Evolutionary conservation across 2,329 filamentous ascomycete species (phyloP), one percentile per base, ranked within the genome.

Genomic region (Calonectria pseudoreteaudii): DNA sequence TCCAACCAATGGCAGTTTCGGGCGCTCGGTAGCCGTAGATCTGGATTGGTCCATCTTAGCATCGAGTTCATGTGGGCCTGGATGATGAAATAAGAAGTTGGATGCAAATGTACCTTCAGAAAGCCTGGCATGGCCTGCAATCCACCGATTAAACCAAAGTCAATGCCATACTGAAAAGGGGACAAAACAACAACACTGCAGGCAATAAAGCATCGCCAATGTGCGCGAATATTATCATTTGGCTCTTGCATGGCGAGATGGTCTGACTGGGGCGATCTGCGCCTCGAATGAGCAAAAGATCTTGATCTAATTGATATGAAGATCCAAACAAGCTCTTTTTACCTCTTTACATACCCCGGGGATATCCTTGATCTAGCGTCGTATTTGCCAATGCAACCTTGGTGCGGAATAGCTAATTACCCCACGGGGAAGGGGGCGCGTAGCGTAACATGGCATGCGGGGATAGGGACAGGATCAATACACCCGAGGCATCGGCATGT

Each of bases 101-200:
- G 6, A 30, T 18, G 30, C 23, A 56, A 50, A 34, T 3, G 7
- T 18, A 77, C 77, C 66, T 75, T 74, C 14, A 79, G 58, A 23
- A 79, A 79, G 0, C 77, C 77, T 20, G 77, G 77, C 77, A 79
- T 79, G 1, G 77, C 77, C 49, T 79, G 77, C 0, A 79, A 50
- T 1, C 77, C 77, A 4, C 77, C 77, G 1, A 79, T 79, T 1
- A 79, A 23, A 0, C 77, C 77, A 76, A 79, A 79, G 28, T 79
- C 77, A 49, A 79, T 75, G 1, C 77, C 77, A 74, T 79, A 79
- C 4, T 79, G 77, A 9, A 79, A 79, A 0, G 77, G 77, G 1
- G 77, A 79, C 1, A 79, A 34, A 6, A 79, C 77, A 0, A 79
- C 76, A 4, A 79, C 71, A 1, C 74, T 71, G 20, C 77, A 79